These are phyloP conservation scores for Rhodotorula sp. DNA, from an alignment of 1,284 basidiomycete genomes.

Conservation along the genomic window DNA sequence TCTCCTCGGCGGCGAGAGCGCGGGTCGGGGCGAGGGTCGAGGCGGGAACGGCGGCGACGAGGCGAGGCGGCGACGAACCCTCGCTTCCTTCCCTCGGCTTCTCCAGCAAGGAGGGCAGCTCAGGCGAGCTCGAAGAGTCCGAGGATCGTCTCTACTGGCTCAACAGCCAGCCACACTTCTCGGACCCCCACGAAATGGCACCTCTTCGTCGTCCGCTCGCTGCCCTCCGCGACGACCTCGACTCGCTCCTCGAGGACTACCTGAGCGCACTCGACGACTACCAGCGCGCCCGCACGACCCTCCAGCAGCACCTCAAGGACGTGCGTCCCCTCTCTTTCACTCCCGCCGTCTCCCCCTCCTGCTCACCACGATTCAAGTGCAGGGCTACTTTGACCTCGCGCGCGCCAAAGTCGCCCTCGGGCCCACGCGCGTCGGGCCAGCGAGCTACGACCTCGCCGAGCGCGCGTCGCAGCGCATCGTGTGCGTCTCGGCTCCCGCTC, in stretches of 20 bases:
- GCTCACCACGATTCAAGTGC: not conserved
- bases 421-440: slow-evolving; percentile 23
- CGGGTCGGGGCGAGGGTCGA: no score
- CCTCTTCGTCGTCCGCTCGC: not conserved
- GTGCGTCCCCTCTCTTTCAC: slow-evolving; percentile 2
- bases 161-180: no score
- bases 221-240: slow-evolving; percentile 16
- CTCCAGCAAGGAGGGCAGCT: no score
- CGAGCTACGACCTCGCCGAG: slow-evolving; percentile 29
- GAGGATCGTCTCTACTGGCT: no score
- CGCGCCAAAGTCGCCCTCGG: slow-evolving; percentile 41
- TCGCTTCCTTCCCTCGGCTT: no score
- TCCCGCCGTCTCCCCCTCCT: not conserved
- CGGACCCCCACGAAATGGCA: not conserved
- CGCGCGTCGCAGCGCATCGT: slow-evolving; percentile 19
- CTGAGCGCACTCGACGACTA: slow-evolving; percentile 34
- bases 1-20: no score
- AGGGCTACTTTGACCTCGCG: slow-evolving; percentile 42
- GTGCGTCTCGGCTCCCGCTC: slow-evolving; percentile 17
- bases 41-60: no score
- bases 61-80: no score
- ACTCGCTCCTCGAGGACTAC: slow-evolving; percentile 38
- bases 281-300: slow-evolving; percentile 14
- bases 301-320: slow-evolving; percentile 34
- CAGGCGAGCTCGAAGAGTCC: no score